Evolutionary conservation across 2,329 filamentous ascomycete genomes (phyloP), one percentile per base, ranked within the genome.

Genomic region (Diaporthe sp.): DNA sequence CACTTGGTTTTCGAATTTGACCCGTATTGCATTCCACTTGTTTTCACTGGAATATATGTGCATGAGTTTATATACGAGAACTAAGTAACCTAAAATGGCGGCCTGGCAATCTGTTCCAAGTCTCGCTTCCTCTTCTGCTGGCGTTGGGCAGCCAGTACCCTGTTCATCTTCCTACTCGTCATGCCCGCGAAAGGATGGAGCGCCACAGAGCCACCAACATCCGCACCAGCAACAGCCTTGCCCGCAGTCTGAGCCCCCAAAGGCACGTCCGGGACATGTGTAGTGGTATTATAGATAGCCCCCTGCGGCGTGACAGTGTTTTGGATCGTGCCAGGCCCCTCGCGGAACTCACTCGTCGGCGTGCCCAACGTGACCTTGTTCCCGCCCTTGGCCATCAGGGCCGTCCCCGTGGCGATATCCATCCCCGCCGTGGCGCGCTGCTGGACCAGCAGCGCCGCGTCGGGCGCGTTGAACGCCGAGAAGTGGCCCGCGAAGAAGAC

Each of bases 401-500:
- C 22, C 62, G 28, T 51, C 4, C 90, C 88, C 8, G 85, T 86
- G 0, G 87, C 84, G 42, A 89, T 81, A 74, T 88, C 87, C 79
- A 82, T 83, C 1, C 86, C 83, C 42, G 82, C 84, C 77, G 90
- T 84, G 15, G 87, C 88, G n/a, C 90, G 84, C 37, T 86, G 85
- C 77, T 90, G 90, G 57, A 89, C 81, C 72, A 84, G 82, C 76
- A 87, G 82, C 0, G 85, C 79, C 0, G 86, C 86, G 37, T 85
- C 80, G 7, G 87, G 87, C 79, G 89, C 86, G 76, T 87, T 87
- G 44, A 83, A 87, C 0, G 87, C 86, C 2, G 87, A 86, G 78
- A 88, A 85, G 78, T 91, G 90, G 0, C 90, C 89, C 9, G 89
- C 85, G 77, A 90, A 85, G 78, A 89, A 90, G 22, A 91, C 86